phyloP scores from a whole-genome alignment of 768 basidiomycete genomes.

The Jaapia argillacea region DNA sequence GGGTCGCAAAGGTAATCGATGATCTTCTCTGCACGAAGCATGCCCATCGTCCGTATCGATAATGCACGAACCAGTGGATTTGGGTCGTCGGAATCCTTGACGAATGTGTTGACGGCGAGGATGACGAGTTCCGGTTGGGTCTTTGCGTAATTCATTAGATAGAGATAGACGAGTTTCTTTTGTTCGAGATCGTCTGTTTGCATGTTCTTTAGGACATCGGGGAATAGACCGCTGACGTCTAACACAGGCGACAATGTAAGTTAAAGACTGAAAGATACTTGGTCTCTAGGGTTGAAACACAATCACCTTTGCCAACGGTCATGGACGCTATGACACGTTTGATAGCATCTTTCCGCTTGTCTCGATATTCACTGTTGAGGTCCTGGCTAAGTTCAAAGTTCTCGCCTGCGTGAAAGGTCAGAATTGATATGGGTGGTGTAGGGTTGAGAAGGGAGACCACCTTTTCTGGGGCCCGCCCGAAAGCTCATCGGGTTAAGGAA shows the following conservation, averaged over 20 bases:
- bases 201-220: conserved; percentile 99
- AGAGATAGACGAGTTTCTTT: conserved; percentile 99
- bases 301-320: conserved; percentile 94
- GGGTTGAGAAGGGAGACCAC: not conserved
- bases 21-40: conserved; percentile 95
- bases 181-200: conserved; percentile 99
- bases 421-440: conserved; percentile 21
- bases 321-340: conserved; percentile 96
- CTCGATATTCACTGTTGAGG: conserved; percentile 93
- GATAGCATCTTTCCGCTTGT: conserved; percentile 97
- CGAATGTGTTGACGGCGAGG: conserved; percentile 97
- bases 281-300: not conserved
- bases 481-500: not conserved
- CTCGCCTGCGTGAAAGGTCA: conserved; percentile 44
- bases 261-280: not conserved
- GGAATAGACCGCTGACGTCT: conserved; percentile 93
- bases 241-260: no score
- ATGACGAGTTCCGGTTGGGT: conserved; percentile 99
- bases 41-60: conserved; percentile 97
- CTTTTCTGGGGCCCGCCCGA: not conserved
- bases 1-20: conserved; percentile 98
- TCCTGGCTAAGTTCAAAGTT: conserved; percentile 96
- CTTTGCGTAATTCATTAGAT: conserved; percentile 99
- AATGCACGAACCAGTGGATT: conserved; percentile 96
- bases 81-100: conserved; percentile 92